phyloP scores from a whole-genome alignment of 2,329 filamentous ascomycete genomes.

The Didymella pinodella region DNA sequence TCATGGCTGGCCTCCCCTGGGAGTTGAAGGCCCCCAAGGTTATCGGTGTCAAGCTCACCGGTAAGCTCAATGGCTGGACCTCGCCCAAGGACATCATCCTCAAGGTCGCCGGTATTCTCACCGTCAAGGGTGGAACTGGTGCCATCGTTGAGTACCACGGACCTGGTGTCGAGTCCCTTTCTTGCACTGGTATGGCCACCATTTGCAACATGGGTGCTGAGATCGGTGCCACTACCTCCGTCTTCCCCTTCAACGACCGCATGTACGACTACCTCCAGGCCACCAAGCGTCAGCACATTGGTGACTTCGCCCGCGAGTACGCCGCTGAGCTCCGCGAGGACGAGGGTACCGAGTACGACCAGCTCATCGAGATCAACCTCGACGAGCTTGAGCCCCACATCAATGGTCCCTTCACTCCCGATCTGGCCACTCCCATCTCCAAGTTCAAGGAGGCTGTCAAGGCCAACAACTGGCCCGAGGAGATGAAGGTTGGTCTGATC shows the following conservation, averaged over 20 bases:
- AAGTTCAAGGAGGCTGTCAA: slow-evolving; percentile 96
- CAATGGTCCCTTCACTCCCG: slow-evolving; percentile 98
- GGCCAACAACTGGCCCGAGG: slow-evolving; percentile 94
- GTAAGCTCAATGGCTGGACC: slow-evolving; percentile 88
- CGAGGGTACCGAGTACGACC: slow-evolving; percentile 91
- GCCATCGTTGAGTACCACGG: slow-evolving; percentile 81
- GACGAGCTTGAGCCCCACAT: slow-evolving; percentile 95
- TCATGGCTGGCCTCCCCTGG: slow-evolving; percentile 97
- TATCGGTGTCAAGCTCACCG: slow-evolving; percentile 95
- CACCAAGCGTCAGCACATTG: slow-evolving; percentile 90
- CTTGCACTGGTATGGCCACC: slow-evolving; percentile 86
- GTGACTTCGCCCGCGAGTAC: slow-evolving; percentile 86
- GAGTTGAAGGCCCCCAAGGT: slow-evolving; percentile 97
- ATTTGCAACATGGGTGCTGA: slow-evolving; percentile 65
- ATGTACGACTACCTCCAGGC: slow-evolving; percentile 96
- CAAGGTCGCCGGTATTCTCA: slow-evolving; percentile 95
- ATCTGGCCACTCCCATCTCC: slow-evolving; percentile 96
- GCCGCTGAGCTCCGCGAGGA: slow-evolving; percentile 87
- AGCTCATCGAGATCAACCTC: slow-evolving; percentile 95
- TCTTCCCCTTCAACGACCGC: slow-evolving; percentile 98
- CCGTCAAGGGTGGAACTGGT: slow-evolving; percentile 97
- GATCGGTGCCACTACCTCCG: slow-evolving; percentile 83
- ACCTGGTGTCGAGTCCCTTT: slow-evolving; percentile 77
- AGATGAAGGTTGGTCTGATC: slow-evolving; percentile 95
- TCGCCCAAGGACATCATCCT: slow-evolving; percentile 96